phyloP scores from a whole-genome alignment of 371 early-diverging fungal genomes.

The Actinomortierella ambigua region DNA sequence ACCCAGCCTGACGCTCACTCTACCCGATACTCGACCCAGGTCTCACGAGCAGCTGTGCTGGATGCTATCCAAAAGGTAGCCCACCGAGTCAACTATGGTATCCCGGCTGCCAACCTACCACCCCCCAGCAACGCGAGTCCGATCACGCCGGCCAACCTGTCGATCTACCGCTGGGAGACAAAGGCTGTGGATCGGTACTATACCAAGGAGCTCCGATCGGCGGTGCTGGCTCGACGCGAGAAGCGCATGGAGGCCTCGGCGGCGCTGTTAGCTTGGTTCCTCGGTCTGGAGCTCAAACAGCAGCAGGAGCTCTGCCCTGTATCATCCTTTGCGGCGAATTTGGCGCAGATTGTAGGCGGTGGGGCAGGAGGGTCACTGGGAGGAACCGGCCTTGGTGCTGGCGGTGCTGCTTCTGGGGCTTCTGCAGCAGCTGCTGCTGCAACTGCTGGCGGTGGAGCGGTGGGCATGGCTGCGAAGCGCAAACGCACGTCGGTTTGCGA shows the following conservation, averaged over 20 bases:
- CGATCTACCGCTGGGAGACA: slow-evolving; percentile 64
- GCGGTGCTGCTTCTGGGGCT: slow-evolving; percentile 5
- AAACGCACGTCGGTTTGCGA: slow-evolving; percentile 10
- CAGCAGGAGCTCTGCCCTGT: slow-evolving; percentile 35
- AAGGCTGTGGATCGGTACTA: slow-evolving; percentile 47
- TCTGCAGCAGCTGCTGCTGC: slow-evolving; percentile 3
- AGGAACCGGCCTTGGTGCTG: too few species aligned
- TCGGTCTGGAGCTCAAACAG: slow-evolving; percentile 30
- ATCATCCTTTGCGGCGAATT: too few species aligned
- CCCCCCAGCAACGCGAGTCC: neutral
- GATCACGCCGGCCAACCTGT: slow-evolving; percentile 40
- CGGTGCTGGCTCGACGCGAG: slow-evolving; percentile 21
- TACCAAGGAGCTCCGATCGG: slow-evolving; percentile 30
- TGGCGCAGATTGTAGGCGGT: too few species aligned
- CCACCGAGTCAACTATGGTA: slow-evolving; percentile 40
- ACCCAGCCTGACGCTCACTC: neutral
- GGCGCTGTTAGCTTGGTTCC: slow-evolving; percentile 40
- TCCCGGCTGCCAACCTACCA: slow-evolving; percentile 29
- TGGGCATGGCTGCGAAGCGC: slow-evolving; percentile 2
- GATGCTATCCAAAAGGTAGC: slow-evolving; percentile 38
- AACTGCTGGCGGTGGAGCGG: slow-evolving; percentile 1
- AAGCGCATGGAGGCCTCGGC: slow-evolving; percentile 45
- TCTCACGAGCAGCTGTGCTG: slow-evolving; percentile 25
- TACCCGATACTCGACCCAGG: slow-evolving; percentile 12
- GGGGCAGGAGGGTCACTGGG: too few species aligned